Evolutionary conservation across 257 asterid genomes (phyloP).

Genomic region (Ballota nigra): DNA sequence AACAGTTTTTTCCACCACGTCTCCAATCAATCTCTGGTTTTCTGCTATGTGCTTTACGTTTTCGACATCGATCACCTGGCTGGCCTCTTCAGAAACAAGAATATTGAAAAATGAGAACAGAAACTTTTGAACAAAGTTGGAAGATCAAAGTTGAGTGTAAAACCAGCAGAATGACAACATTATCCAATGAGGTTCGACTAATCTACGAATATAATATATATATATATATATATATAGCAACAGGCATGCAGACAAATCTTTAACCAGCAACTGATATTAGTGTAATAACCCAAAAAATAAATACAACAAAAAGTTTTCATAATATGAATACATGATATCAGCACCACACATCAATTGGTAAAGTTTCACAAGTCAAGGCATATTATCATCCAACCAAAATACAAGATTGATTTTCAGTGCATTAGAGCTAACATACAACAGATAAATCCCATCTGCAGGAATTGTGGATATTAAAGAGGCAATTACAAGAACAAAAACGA

Average conservation of each 20-base stretch:
- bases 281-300: neutral
- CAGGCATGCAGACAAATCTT: neutral
- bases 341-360: neutral
- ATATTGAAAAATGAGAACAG: slow-evolving; percentile 10
- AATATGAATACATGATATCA: too few relatives aligned
- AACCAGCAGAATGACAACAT: neutral
- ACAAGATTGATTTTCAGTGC: neutral
- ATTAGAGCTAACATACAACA: neutral
- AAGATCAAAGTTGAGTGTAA: neutral
- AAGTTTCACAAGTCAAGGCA: neutral
- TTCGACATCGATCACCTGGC: slow-evolving; percentile 54
- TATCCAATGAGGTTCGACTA: neutral
- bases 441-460: neutral
- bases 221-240: too few relatives aligned
- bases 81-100: slow-evolving; percentile 47
- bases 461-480: neutral
- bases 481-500: neutral
- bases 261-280: neutral
- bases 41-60: slow-evolving; percentile 70
- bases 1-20: slow-evolving; percentile 50
- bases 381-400: neutral
- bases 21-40: slow-evolving; percentile 50
- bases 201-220: too few relatives aligned
- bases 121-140: neutral
- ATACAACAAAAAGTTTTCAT: neutral